A percentile compares a stretch with the other conserved stretches of the same genome.
These are phyloP conservation scores for Plasmodium gonderi DNA, from an alignment of 169 alveolate species.

Conservation along the genomic window DNA sequence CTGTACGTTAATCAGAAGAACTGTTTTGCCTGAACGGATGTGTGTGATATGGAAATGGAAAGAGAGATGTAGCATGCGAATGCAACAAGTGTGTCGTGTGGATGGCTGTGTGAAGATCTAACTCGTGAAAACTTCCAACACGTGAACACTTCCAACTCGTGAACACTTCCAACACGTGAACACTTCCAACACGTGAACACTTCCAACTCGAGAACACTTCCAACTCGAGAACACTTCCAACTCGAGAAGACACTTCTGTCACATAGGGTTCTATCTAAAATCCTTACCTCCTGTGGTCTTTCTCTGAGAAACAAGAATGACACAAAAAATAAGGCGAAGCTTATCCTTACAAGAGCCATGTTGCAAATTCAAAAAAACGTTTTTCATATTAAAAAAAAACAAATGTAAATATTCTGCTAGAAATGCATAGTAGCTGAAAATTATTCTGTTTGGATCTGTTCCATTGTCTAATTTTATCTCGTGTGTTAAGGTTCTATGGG, in stretches of 20 bases:
- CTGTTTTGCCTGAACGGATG: constrained; percentile 4
- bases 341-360: neutral
- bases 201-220: no score
- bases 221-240: neutral
- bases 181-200: neutral
- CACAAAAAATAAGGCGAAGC: constrained; percentile 26
- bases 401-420: constrained; percentile 34
- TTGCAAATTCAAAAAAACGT: constrained; percentile 31
- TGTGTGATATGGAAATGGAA: neutral
- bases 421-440: constrained; percentile 31
- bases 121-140: neutral
- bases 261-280: no score
- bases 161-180: neutral
- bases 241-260: neutral
- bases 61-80: neutral
- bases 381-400: constrained; percentile 46
- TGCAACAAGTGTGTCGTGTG: neutral
- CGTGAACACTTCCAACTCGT: neutral
- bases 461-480: constrained; percentile 1
- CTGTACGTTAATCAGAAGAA: constrained; percentile 20
- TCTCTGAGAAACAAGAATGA: neutral
- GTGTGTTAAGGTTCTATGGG: neutral
- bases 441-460: neutral
- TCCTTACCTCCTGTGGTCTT: neutral
- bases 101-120: neutral